A percentile compares a stretch with the other conserved stretches of the same genome.
Evolutionary conservation across 2,329 filamentous ascomycete genomes (phyloP).

Genomic region (Celoporthe dispersa): DNA sequence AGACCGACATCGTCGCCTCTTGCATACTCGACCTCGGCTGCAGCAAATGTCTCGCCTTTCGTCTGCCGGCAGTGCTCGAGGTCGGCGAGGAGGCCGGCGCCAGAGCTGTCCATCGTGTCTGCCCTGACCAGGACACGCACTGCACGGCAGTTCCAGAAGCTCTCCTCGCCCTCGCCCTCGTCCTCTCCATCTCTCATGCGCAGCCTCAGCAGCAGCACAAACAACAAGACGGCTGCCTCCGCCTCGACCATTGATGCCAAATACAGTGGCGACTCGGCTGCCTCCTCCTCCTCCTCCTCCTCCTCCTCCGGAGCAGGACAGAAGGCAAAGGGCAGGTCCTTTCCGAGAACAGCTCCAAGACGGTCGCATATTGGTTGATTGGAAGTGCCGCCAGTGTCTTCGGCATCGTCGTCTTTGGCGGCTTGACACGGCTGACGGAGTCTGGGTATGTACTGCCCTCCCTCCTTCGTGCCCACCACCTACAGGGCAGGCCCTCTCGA

Average conservation of each 20-base stretch:
- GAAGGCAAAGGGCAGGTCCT: conserved; percentile 41
- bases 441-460: conserved; percentile 77
- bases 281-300: background rate
- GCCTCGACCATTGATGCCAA: conserved; percentile 13
- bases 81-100: background rate
- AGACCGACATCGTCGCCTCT: conserved; percentile 6
- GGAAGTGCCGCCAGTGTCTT: conserved; percentile 93
- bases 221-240: conserved; percentile 21
- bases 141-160: conserved; percentile 1
- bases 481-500: background rate
- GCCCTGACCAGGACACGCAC: conserved; percentile 10
- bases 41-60: conserved; percentile 38
- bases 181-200: conserved; percentile 11
- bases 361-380: conserved; percentile 89
- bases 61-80: conserved; percentile 53
- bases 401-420: conserved; percentile 94
- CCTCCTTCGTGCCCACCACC: conserved; percentile 15
- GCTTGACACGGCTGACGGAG: conserved; percentile 90
- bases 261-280: background rate
- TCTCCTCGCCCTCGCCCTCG: conserved; percentile 12
- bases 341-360: conserved; percentile 69
- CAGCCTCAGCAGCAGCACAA: conserved; percentile 23
- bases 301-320: background rate
- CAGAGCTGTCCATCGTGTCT: conserved; percentile 14
- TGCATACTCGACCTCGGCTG: conserved; percentile 17